A percentile compares a stretch with the other conserved stretches of the same genome.
These are phyloP conservation scores for Apiotrichum akiyoshidainum DNA, from an alignment of 1,284 basidiomycete genomes.

Conservation along the genomic window DNA sequence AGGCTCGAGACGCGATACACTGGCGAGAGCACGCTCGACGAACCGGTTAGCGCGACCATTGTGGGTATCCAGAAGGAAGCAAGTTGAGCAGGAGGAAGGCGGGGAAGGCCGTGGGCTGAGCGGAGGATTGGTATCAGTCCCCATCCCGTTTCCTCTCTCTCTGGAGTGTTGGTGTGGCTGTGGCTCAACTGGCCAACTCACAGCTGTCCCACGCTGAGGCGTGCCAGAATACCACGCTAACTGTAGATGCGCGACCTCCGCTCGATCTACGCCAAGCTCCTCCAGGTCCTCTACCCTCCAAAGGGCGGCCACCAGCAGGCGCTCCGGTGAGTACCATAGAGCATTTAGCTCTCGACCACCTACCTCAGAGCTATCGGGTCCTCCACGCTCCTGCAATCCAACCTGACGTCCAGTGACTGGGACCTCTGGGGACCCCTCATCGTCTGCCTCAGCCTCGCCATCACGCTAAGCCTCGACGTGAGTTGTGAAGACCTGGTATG, in stretches of 20 bases:
- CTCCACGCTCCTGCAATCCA: neutral
- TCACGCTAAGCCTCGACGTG: conserved; percentile 84
- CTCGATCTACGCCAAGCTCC: conserved; percentile 84
- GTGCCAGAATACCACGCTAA: neutral
- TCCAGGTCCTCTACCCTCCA: conserved; percentile 87
- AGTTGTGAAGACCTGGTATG: conserved; percentile 30
- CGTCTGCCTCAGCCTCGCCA: conserved; percentile 75
- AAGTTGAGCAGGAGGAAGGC: neutral
- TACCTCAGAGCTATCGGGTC: too few species aligned
- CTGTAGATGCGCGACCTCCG: conserved; percentile 75
- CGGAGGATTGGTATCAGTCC: neutral
- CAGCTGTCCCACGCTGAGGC: too few species aligned
- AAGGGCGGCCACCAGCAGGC: conserved; percentile 71
- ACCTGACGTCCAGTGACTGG: conserved; percentile 69
- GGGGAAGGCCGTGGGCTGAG: neutral
- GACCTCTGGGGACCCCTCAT: conserved; percentile 93
- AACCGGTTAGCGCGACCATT: conserved; percentile 82
- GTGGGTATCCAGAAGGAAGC: conserved; percentile 55
- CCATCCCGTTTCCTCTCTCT: neutral
- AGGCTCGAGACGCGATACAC: conserved; percentile 79
- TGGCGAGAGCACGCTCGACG: conserved; percentile 81
- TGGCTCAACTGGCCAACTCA: too few species aligned
- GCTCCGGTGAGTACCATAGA: conserved; percentile 57
- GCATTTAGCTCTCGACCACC: too few species aligned
- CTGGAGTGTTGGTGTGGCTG: too few species aligned